Conservation (phyloP, 768 basidiomycete species). For the Leccinum aurantiacum region DNA sequence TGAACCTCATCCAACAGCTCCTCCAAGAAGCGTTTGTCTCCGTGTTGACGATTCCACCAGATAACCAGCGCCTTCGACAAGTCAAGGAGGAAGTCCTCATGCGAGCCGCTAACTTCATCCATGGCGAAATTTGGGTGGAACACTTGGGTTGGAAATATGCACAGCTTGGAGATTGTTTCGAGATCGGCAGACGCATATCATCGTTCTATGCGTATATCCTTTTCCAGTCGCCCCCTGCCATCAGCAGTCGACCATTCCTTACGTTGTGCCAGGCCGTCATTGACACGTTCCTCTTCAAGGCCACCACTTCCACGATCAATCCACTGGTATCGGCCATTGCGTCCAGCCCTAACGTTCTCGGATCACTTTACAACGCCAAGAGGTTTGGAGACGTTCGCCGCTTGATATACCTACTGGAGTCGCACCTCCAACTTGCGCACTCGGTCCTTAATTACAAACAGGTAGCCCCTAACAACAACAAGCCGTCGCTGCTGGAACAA, state of each 20-base stretch:
- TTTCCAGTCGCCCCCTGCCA: conserved; percentile 54
- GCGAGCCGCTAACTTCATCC: conserved; percentile 74
- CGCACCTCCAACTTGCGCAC: conserved; percentile 61
- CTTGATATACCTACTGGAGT: conserved; percentile 66
- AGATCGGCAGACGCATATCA: conserved; percentile 70
- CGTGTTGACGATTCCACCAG: conserved; percentile 44
- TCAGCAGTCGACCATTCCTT: conserved; percentile 58
- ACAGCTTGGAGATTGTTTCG: conserved; percentile 79
- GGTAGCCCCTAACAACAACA: conserved; percentile 40
- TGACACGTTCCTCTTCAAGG: conserved; percentile 71
- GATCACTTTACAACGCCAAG: conserved; percentile 58
- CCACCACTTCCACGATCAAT: conserved; percentile 76
- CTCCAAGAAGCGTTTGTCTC: conserved; percentile 70
- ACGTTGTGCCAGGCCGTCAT: conserved; percentile 61
- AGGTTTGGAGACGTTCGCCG: conserved; percentile 69
- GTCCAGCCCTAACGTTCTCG: conserved; percentile 56
- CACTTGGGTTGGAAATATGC: conserved; percentile 85
- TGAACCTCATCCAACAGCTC: conserved; percentile 74
- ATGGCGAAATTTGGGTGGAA: conserved; percentile 86
- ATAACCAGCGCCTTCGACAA: conserved; percentile 60
- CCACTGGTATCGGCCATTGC: conserved; percentile 75
- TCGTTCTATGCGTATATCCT: conserved; percentile 68
- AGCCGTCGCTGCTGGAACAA: conserved; percentile 73
- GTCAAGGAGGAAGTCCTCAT: conserved; percentile 84
- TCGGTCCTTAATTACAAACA: conserved; percentile 67